Base-by-base conservation (phyloP, 371 early-diverging fungal genomes). In the Mortierella polycephala region DNA sequence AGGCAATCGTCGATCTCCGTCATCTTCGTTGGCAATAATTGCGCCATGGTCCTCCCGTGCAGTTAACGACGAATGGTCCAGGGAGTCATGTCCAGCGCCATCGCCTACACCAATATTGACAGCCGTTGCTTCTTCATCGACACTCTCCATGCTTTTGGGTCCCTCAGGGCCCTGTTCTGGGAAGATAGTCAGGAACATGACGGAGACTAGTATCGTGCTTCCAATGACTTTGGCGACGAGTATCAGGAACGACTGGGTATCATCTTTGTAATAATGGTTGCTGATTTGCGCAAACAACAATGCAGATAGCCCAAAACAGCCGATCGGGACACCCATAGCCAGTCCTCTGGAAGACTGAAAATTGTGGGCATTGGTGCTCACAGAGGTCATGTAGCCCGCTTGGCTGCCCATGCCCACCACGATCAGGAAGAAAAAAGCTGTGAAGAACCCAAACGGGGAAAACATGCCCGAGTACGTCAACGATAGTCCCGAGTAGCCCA, bases 271-370 rank as follows among this genome's bases (percentile, higher is more conserved):
- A 73, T 86, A 88, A 20, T 73, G 61, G 8, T 68, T 82, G 74
- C 87, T 87, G 57, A 91, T 53, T 54, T 84, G 84, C 0, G 92
- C 87, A 64, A 90, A 93, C 20, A 91, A 65, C 69, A 91, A 86
- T 0, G 92, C 91, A 11, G 91, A 87, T 44, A 92, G 83, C 0
- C 93, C 94, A 71, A 90, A 89, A 52, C 86, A 75, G 8, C 89
- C 84, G 37, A 90, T 84, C 46, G 91, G 86, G 2, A 90, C 53
- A 9, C 92, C 89, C 67, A 93, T 76, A 10, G 89, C 90, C 42
- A 91, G 60, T 6, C 92, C 94, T 23, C 89, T 85, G 14, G 81
- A 63, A 7, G 83, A 62, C 8, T 85, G 84, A 64, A 90, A 91
- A 70, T 88, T 89, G 49, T 85, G 84, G 23, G 90, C 85, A 37